These are phyloP conservation scores for Hanseniaspora sp. DNA, from an alignment of 1,139 yeast species.

Conservation along the genomic window DNA sequence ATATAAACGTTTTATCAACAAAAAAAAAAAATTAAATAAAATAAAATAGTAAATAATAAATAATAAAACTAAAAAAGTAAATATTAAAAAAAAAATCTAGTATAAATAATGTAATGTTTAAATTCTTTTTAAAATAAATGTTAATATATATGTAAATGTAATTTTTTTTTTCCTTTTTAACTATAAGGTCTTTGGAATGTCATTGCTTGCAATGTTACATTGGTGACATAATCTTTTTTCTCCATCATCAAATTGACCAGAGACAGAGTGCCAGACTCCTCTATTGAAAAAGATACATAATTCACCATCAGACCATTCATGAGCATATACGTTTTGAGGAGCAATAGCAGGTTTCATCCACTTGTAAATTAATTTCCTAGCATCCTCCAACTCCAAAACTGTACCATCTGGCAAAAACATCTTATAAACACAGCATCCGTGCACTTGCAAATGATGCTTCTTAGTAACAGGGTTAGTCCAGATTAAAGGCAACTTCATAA, in stretches of 20 bases:
- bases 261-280: conserved; percentile 83
- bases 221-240: conserved; percentile 84
- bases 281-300: conserved; percentile 74
- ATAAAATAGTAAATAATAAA: no score
- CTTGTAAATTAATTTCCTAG: conserved; percentile 56
- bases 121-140: background rate
- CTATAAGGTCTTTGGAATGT: conserved; percentile 40
- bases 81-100: no score
- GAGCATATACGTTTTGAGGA: conserved; percentile 64
- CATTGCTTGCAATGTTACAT: conserved; percentile 77
- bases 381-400: conserved; percentile 51
- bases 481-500: conserved; percentile 69
- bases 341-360: conserved; percentile 79
- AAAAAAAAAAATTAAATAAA: no score
- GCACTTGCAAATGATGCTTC: conserved; percentile 70
- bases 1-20: no score
- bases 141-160: background rate
- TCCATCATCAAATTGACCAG: conserved; percentile 70
- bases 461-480: conserved; percentile 90
- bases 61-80: no score
- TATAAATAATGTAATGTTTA: no score
- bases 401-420: conserved; percentile 51
- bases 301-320: conserved; percentile 73
- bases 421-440: conserved; percentile 71
- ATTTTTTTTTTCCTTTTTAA: background rate